Percentiles rank a stretch among this genome's conserved stretches.
Evolutionary conservation across 2,329 filamentous ascomycete species (phyloP).

Genomic region (Colletotrichum chlorophyti): DNA sequence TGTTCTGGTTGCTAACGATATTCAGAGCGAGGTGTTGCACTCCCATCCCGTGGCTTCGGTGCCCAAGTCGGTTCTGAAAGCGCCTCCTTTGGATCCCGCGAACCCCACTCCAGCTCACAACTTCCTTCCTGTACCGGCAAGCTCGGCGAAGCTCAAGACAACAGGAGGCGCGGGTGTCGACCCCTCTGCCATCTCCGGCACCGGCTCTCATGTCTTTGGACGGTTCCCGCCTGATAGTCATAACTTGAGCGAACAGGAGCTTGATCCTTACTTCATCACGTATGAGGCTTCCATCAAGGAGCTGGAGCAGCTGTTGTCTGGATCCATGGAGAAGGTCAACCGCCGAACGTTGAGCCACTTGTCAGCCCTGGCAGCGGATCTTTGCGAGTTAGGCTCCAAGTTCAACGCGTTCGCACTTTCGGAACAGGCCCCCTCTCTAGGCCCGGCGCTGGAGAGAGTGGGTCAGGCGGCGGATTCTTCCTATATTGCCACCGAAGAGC

Average conservation of each 20-base stretch:
- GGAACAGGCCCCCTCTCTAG: conserved; percentile 86
- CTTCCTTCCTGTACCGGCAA: conserved; percentile 85
- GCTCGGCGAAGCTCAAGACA: conserved; percentile 84
- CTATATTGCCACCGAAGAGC: conserved; percentile 93
- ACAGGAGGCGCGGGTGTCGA: conserved; percentile 35
- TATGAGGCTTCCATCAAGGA: conserved; percentile 94
- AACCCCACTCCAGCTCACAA: conserved; percentile 87
- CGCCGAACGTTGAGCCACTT: conserved; percentile 86
- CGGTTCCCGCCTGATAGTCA: conserved; percentile 84
- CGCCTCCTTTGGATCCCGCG: conserved; percentile 93
- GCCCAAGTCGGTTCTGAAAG: conserved; percentile 92
- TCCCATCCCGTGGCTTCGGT: conserved; percentile 90
- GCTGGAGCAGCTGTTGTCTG: conserved; percentile 84
- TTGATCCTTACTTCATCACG: conserved; percentile 94
- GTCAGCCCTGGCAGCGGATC: conserved; percentile 81
- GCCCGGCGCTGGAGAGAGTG: conserved; percentile 90
- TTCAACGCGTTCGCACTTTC: conserved; percentile 97
- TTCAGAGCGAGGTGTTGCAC: conserved; percentile 89
- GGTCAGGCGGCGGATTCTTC: conserved; percentile 96
- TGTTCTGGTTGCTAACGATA: conserved; percentile 34
- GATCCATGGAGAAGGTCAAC: conserved; percentile 97
- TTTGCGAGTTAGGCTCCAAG: conserved; percentile 91
- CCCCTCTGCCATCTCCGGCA: conserved; percentile 44
- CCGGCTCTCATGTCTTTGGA: conserved; percentile 67
- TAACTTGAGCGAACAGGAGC: conserved; percentile 82